Conservation (phyloP, 73 alveolate genomes). For the Symbiodinium natans region DNA sequence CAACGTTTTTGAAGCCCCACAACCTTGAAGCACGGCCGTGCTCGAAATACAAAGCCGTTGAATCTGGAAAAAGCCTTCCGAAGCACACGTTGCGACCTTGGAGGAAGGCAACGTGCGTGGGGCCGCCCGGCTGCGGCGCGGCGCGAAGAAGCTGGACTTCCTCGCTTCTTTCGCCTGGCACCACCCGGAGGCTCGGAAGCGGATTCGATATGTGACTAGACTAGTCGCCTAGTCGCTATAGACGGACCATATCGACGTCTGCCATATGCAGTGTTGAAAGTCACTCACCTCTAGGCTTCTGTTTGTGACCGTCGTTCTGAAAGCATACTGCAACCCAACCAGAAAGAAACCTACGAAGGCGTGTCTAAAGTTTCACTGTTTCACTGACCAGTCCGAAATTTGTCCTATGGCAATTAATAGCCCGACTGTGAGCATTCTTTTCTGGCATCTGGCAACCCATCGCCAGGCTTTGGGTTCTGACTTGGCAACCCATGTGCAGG, state of each 20-base stretch:
- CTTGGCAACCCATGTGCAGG: background rate
- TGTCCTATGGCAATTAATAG: too few relatives aligned
- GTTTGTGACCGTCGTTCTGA: background rate
- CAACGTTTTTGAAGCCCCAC: too few relatives aligned
- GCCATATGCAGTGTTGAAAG: background rate
- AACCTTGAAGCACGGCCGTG: too few relatives aligned
- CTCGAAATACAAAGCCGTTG: too few relatives aligned
- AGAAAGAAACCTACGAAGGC: background rate
- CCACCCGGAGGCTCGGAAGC: slow-evolving; percentile 23
- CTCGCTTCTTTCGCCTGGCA: slow-evolving; percentile 57
- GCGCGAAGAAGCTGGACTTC: slow-evolving; percentile 64
- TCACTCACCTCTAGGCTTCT: background rate
- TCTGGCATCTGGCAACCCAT: too few relatives aligned
- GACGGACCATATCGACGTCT: background rate
- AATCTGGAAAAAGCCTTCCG: too few relatives aligned
- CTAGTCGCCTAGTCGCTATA: background rate
- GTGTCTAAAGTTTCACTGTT: background rate
- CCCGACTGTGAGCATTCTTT: too few relatives aligned
- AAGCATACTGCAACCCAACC: background rate
- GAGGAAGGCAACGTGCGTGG: background rate
- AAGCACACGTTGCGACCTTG: too few relatives aligned
- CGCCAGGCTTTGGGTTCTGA: background rate
- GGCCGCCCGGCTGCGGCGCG: slow-evolving; percentile 33
- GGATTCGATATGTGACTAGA: background rate
- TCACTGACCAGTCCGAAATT: too few relatives aligned